Evolutionary conservation across 345 rosid species (phyloP).

Genomic region (Populus simonii): DNA sequence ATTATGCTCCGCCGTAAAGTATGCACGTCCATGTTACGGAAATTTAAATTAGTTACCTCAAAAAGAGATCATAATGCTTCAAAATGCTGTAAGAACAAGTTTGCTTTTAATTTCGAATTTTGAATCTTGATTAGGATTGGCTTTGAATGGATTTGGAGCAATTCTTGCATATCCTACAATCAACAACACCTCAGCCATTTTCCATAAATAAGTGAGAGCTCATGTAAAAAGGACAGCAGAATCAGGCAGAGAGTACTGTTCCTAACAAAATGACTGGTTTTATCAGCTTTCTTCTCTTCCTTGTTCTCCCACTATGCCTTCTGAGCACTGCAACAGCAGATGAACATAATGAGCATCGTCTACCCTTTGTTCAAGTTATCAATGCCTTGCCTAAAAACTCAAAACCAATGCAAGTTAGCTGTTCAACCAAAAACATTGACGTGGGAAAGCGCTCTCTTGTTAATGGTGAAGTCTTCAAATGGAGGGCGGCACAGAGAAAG

Average conservation of each 20-base stretch:
- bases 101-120: too few species aligned
- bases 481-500: not conserved
- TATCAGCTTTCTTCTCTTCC: not conserved
- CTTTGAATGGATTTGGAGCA: too few species aligned
- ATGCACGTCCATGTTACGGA: too few species aligned
- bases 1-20: too few species aligned
- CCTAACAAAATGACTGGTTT: not conserved
- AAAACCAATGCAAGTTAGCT: not conserved
- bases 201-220: not conserved
- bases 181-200: not conserved
- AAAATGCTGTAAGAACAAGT: too few species aligned
- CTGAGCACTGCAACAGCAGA: not conserved
- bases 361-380: not conserved
- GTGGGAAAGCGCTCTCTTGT: not conserved
- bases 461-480: not conserved
- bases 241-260: not conserved
- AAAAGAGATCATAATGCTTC: too few species aligned
- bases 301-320: not conserved
- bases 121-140: too few species aligned
- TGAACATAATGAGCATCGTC: not conserved
- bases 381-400: slow-evolving; percentile 1
- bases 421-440: not conserved
- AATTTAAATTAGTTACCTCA: too few species aligned
- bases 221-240: not conserved
- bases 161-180: too few species aligned